A percentile compares a stretch with the other conserved stretches of the same genome.
phyloP scores from a whole-genome alignment of 345 rosid species.

The Corchorus capsularis region DNA sequence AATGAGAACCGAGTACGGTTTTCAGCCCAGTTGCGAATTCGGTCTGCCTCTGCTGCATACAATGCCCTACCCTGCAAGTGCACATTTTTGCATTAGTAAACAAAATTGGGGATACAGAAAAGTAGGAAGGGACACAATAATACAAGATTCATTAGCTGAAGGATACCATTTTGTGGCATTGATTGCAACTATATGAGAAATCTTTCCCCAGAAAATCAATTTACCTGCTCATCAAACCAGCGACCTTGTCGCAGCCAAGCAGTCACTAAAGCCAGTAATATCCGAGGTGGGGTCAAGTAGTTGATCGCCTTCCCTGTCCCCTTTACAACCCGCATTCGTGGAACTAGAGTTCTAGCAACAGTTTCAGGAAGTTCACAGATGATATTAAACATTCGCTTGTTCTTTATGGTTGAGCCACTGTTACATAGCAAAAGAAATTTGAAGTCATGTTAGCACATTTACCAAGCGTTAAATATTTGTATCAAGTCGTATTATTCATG shows the following conservation, averaged over 20 bases:
- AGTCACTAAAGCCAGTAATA: slow-evolving; percentile 83
- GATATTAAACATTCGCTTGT: slow-evolving; percentile 89
- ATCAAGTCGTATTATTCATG: not conserved
- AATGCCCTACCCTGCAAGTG: slow-evolving; percentile 78
- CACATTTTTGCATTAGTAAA: not conserved
- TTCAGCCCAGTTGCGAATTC: slow-evolving; percentile 92
- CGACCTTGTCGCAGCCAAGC: slow-evolving; percentile 93
- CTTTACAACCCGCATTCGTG: slow-evolving; percentile 83
- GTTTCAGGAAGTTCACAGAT: slow-evolving; percentile 97
- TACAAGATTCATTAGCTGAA: not conserved
- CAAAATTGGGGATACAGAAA: no score
- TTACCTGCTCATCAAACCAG: slow-evolving; percentile 97
- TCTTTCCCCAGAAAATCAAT: slow-evolving; percentile 8
- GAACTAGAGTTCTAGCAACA: slow-evolving; percentile 90
- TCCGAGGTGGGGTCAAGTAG: slow-evolving; percentile 92
- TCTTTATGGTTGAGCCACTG: slow-evolving; percentile 80
- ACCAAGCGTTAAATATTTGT: slow-evolving; percentile 2
- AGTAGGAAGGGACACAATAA: not conserved
- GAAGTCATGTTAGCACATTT: not conserved
- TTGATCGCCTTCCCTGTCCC: slow-evolving; percentile 78
- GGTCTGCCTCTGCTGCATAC: slow-evolving; percentile 88
- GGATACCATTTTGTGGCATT: not conserved
- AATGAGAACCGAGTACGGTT: slow-evolving; percentile 76
- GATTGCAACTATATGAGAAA: not conserved
- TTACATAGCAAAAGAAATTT: slow-evolving; percentile 7